Base-by-base conservation (phyloP, 2,329 filamentous ascomycete species). In the Phoma sp. region DNA sequence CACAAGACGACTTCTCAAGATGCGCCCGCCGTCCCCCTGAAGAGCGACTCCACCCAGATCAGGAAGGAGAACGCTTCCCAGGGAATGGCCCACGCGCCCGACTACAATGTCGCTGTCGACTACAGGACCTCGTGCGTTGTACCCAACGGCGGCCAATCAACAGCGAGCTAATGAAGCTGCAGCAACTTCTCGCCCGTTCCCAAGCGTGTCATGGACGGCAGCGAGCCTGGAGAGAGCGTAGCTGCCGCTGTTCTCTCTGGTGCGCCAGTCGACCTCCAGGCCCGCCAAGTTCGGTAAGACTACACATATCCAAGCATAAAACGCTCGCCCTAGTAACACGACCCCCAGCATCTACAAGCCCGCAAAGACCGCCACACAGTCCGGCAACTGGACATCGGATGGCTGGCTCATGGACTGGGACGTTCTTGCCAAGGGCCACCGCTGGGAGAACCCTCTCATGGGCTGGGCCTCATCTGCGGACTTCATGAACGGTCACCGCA, bases 331-430 rank as follows among this genome's bases (percentile, higher is more conserved):
- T 52, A 25, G 25, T 46, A 25, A 49, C 25, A 13, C 14, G 8
- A 13, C 18, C 8, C 27, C 10, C 71, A 98, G 93, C 71, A 99
- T 99, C 78, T 98, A 90, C 82, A 87, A 89, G 69, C 91, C 92
- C 44, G 74, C 90, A 53, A 99, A 99, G 80, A 87, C 95, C n/a
- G 93, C 95, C 32, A 97, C 93, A 38, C 95, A 99, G 78, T 98
- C 93, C 30, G 93, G 95, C 61, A 85, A 86, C 67, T 96, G 91
- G 89, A 87, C 90, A 72, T 80, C 85, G 51, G 86, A 90, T 73
- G 85, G 89, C 70, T 99, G 95, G 95, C 89, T 93, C 45, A 96
- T 99, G 92, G 95, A 99, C 76, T 99, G 95, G 95, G 95, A 99
- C 75, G 86, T 96, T 43, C 83, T 98, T 29, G 79, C 83, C 67